Percentiles rank a stretch among this genome's conserved stretches.
phyloP scores from a whole-genome alignment of 2,329 filamentous ascomycete genomes.

The Calonectria fujianensis region DNA sequence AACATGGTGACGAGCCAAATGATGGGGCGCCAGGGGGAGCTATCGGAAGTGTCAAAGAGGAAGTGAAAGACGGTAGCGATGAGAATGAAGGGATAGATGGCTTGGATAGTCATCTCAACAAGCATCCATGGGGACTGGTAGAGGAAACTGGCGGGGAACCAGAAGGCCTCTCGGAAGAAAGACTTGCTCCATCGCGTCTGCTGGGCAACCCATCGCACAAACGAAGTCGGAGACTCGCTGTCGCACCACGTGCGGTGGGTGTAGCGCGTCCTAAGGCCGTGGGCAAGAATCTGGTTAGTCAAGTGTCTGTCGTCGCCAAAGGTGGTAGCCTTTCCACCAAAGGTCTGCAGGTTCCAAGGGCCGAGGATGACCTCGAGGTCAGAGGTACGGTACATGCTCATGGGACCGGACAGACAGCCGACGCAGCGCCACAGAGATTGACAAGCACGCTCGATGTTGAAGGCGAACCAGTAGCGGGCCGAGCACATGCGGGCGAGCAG shows the following conservation, averaged over 20 bases:
- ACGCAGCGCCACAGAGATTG: constrained; percentile 44
- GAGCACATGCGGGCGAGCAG: constrained; percentile 41
- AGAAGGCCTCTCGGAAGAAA: constrained; percentile 44
- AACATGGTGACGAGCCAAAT: constrained; percentile 45
- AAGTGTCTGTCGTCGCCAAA: constrained; percentile 43
- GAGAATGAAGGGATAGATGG: constrained; percentile 42
- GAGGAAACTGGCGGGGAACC: constrained; percentile 42
- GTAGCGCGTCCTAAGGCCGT: constrained; percentile 40
- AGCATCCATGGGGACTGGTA: constrained; percentile 46
- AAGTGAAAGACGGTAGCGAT: constrained; percentile 44
- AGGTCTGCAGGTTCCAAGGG: constrained; percentile 43
- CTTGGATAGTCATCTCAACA: constrained; percentile 42
- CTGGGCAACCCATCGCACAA: constrained; percentile 43
- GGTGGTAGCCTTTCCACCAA: constrained; percentile 41
- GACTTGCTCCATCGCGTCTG: constrained; percentile 45
- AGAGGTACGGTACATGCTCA: constrained; percentile 42
- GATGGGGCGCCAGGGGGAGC: constrained; percentile 34
- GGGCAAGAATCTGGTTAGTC: constrained; percentile 40
- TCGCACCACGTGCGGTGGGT: constrained; percentile 45
- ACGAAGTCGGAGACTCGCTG: constrained; percentile 41
- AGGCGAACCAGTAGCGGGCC: constrained; percentile 43
- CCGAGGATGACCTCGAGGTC: constrained; percentile 41
- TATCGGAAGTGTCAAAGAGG: constrained; percentile 38
- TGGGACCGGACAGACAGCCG: constrained; percentile 40
- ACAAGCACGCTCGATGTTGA: constrained; percentile 43